A percentile compares a stretch with the other conserved stretches of the same genome.
Evolutionary conservation across 768 basidiomycete species (phyloP).

Genomic region (Holtermannia corniformis): DNA sequence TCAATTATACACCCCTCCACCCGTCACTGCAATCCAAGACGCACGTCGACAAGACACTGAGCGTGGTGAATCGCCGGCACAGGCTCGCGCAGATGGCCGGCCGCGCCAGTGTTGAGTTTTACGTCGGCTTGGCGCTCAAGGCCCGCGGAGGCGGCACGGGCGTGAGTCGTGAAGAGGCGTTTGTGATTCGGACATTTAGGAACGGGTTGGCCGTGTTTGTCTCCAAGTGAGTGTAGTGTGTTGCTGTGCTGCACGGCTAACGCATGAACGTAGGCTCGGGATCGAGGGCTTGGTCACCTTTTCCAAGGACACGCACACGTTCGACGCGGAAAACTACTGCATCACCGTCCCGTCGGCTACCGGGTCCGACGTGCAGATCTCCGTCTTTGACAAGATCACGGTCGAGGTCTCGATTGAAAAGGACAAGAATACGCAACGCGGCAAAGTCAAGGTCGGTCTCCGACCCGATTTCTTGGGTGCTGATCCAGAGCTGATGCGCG

Average conservation of each 20-base stretch:
- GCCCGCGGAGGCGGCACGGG: constrained; percentile 37
- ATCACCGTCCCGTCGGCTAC: constrained; percentile 55
- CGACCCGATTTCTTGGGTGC: background rate
- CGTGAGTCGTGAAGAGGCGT: constrained; percentile 33
- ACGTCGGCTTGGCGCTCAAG: constrained; percentile 85
- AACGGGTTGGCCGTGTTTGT: constrained; percentile 97
- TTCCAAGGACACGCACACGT: constrained; percentile 68
- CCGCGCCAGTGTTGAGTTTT: constrained; percentile 93
- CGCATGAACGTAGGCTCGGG: constrained; percentile 65
- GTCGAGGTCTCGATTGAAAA: constrained; percentile 91
- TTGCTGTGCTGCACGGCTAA: background rate
- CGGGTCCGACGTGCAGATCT: constrained; percentile 51
- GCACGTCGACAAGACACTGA: constrained; percentile 76
- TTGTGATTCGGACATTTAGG: constrained; percentile 80
- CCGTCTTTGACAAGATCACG: constrained; percentile 86
- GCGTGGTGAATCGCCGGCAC: constrained; percentile 81
- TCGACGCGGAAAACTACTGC: constrained; percentile 83
- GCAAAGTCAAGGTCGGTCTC: constrained; percentile 55
- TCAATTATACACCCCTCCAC: constrained; percentile 72
- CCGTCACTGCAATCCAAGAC: constrained; percentile 76
- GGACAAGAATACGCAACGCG: constrained; percentile 85
- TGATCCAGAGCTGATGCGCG: background rate
- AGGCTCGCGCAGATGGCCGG: constrained; percentile 97
- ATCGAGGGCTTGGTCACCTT: constrained; percentile 91
- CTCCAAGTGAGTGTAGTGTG: constrained; percentile 56